Base-by-base conservation (phyloP, 2,329 filamentous ascomycete genomes). In the Westerdykella aurantiaca region DNA sequence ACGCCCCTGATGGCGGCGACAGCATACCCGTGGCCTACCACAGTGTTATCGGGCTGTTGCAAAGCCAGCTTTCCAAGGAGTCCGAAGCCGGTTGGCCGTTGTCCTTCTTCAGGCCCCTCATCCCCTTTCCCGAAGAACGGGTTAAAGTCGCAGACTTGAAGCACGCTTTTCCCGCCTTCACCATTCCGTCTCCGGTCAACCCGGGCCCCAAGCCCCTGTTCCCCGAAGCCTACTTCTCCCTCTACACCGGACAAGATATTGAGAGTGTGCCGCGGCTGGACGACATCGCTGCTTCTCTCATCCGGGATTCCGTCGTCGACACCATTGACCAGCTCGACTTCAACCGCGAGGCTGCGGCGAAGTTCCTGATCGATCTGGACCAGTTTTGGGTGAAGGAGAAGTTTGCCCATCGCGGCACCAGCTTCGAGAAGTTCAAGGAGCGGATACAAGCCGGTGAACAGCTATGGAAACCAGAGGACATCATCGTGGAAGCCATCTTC, bases 391-490 rank as follows among this genome's bases (percentile, higher is more conserved):
- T 89, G 0, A 81, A 87, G 9, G 81, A 83, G 43, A 96, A 88
- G 1, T 98, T 98, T 66, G 83, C 95, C 45, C 95, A 95, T 71
- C 85, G 93, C 45, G 90, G 88, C 1, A 96, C 88, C 1, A 83
- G 89, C 0, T 96, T 95, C 59, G 93, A 98, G 66, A 85, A 89
- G 60, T 79, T 98, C 39, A 80, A 85, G 29, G 80, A 83, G 37
- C 60, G 78, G 16, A 64, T 73, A 1, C 6, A 35, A 16, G 33
- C n/a, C 7, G 83, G 83, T 37, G 75, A 84, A 14, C 80, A 81
- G 51, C 90, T 88, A 0, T 98, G 93, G 91, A 98, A 98, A 69
- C 89, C 93, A 0, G 93, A 98, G 70, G 93, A 98, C 69, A 86
- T 97, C 46, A 87, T 86, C 3, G 88, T 98, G n/a, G 93, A 98